A percentile compares a stretch with the other conserved stretches of the same genome.
These are phyloP conservation scores for Panicum virgatum DNA, from an alignment of 202 grass and related monocot genomes.

Conservation along the genomic window DNA sequence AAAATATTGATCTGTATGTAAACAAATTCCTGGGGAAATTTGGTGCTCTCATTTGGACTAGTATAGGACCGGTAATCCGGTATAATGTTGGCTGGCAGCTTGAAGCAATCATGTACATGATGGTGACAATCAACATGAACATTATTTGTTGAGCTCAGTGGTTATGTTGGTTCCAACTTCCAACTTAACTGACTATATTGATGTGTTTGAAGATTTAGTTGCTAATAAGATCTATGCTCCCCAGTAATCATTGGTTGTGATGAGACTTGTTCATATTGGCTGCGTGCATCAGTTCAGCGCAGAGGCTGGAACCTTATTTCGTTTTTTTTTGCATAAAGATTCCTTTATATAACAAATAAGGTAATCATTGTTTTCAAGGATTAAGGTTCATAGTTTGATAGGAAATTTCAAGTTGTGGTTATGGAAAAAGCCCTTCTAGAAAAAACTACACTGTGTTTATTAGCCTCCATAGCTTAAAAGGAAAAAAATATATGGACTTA, in stretches of 20 bases:
- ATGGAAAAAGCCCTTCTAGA: background rate
- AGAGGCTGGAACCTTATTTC: background rate
- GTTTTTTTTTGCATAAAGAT: background rate
- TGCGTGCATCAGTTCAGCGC: background rate
- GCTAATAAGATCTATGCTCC: background rate
- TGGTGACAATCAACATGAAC: conserved; percentile 13
- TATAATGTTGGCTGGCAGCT: background rate
- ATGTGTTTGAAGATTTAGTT: background rate
- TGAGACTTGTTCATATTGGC: background rate
- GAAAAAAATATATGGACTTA: background rate
- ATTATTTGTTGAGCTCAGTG: conserved; percentile 21
- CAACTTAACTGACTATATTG: background rate
- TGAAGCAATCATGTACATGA: conserved; percentile 35
- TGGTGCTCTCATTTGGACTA: background rate
- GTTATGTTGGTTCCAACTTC: conserved; percentile 20
- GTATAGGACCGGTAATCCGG: background rate
- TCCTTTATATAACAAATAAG: background rate
- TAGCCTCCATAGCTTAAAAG: background rate
- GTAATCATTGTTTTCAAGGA: background rate
- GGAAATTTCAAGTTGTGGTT: background rate
- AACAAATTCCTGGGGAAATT: background rate
- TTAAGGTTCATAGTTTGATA: background rate
- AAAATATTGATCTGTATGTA: background rate
- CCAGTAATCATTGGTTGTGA: conserved; percentile 12
- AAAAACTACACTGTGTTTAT: background rate